These are phyloP conservation scores for Scutellaria baicalensis DNA, from an alignment of 257 asterid genomes.

Conservation along the genomic window DNA sequence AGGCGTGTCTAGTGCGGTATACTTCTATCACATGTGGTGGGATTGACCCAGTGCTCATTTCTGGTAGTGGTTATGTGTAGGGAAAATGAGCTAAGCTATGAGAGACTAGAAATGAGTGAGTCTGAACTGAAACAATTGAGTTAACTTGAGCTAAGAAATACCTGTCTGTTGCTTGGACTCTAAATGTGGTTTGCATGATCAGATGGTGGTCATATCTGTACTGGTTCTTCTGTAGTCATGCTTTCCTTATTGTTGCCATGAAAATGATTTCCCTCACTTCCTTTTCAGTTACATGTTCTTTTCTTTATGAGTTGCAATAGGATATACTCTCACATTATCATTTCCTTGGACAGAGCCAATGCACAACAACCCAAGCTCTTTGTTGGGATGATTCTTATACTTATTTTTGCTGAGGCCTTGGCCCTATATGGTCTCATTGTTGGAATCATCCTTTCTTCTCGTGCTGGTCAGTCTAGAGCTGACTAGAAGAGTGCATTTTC, in stretches of 20 bases:
- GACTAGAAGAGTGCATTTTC: constrained; percentile 35
- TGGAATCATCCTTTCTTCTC: constrained; percentile 87
- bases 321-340: background rate
- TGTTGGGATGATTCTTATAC: constrained; percentile 75
- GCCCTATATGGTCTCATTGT: constrained; percentile 42
- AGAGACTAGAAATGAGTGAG: no score
- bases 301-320: background rate
- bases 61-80: no score
- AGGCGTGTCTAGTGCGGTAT: no score
- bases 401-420: no score
- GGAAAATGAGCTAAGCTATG: no score
- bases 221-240: background rate
- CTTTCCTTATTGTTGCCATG: background rate
- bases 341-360: constrained; percentile 48
- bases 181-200: no score
- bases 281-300: background rate
- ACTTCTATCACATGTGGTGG: no score
- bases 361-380: constrained; percentile 86
- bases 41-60: no score
- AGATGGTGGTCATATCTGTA: no score
- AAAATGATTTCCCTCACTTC: background rate
- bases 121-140: no score
- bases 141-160: no score
- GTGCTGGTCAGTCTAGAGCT: constrained; percentile 88
- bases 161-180: no score